Percentiles rank a stretch among this genome's conserved stretches.
Evolutionary conservation across 257 asterid species (phyloP).

Genomic region (Penstemon newberryi): DNA sequence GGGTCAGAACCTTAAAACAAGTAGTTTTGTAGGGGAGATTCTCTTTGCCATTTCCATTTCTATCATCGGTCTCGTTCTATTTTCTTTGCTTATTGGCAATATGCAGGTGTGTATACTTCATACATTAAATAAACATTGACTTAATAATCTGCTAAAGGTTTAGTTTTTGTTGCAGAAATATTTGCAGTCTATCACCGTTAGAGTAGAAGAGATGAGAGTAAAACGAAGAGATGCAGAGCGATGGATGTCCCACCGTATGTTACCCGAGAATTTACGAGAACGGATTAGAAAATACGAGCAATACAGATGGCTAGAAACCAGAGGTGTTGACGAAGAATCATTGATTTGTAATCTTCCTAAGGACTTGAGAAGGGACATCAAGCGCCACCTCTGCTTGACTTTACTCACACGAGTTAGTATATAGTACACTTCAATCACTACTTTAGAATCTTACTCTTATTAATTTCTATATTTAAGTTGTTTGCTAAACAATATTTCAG

Average conservation of each 20-base stretch:
- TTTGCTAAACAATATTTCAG: conserved; percentile 25
- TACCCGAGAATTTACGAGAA: conserved; percentile 36
- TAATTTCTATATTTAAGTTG: background rate
- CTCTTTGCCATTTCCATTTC: conserved; percentile 41
- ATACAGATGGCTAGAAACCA: conserved; percentile 62
- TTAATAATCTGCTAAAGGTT: background rate
- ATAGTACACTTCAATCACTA: background rate
- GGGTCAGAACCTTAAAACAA: conserved; percentile 53
- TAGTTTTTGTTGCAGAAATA: conserved; percentile 32
- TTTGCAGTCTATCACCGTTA: conserved; percentile 39
- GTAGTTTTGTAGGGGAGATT: conserved; percentile 43
- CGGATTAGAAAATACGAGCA: conserved; percentile 45
- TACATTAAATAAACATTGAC: background rate
- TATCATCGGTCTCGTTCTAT: conserved; percentile 41
- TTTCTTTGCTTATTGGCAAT: conserved; percentile 49
- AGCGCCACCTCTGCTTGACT: conserved; percentile 68
- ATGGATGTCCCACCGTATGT: conserved; percentile 55
- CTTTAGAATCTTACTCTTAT: background rate
- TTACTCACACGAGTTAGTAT: conserved; percentile 51
- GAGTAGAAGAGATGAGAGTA: conserved; percentile 43
- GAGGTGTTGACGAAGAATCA: conserved; percentile 65
- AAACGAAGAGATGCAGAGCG: conserved; percentile 44
- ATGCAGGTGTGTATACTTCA: conserved; percentile 37
- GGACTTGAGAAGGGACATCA: conserved; percentile 67
- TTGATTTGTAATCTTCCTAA: conserved; percentile 62